Conservation (phyloP, 257 asterid genomes). For the Nicotiana attenuata region DNA sequence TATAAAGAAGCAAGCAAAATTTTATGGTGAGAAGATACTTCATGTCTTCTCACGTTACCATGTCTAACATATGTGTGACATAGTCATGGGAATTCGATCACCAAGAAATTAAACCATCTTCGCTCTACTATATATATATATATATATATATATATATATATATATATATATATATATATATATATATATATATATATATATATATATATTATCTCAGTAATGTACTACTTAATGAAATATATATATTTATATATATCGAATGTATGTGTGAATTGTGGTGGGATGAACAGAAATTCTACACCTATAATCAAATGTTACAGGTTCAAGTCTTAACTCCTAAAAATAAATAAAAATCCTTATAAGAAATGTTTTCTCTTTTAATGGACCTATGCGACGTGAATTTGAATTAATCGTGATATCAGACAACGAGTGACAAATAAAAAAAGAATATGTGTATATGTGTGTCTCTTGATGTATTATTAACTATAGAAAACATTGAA, state of each 20-base stretch:
- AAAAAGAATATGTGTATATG: too few relatives aligned
- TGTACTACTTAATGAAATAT: not conserved
- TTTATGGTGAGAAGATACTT: not conserved
- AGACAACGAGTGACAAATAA: too few relatives aligned
- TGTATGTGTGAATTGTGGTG: not conserved
- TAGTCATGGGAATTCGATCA: not conserved
- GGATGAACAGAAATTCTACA: too few relatives aligned
- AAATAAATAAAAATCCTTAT: too few relatives aligned
- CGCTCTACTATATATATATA: not conserved
- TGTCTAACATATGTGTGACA: constrained; percentile 6
- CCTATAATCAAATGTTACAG: too few relatives aligned
- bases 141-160: too few relatives aligned
- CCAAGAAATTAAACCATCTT: not conserved
- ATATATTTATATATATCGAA: not conserved
- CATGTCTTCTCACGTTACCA: not conserved
- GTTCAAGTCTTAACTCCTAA: too few relatives aligned
- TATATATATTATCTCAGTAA: not conserved
- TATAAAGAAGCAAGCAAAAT: not conserved
- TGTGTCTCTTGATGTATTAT: not conserved
- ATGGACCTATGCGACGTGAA: too few relatives aligned
- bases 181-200: too few relatives aligned
- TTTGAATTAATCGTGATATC: too few relatives aligned
- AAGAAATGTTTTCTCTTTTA: too few relatives aligned
- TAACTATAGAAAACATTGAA: not conserved
- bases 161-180: too few relatives aligned